Evolutionary conservation across 2,329 filamentous ascomycete species (phyloP), one percentile per base, ranked within the genome.

Genomic region (Raffaelea ambrosiae): DNA sequence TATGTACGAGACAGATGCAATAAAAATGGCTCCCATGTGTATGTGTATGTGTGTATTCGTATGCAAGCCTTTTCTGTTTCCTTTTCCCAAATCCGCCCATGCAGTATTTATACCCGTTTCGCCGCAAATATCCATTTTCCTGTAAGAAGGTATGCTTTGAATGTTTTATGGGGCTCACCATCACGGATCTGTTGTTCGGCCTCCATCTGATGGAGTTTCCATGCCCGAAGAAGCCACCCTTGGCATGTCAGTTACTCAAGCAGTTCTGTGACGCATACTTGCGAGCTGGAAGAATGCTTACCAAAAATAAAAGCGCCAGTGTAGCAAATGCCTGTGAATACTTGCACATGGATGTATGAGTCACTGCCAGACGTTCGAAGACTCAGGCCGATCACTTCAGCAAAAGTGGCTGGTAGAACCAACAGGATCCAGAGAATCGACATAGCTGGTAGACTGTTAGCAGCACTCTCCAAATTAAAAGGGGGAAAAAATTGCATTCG

Each of bases 361-460:
- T 66, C 62, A 0, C 64, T 22, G 35, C 70, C 58, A 14, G 39
- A 16, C 18, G 63, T 55, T 48, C 71, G 68, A 26, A 85, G 72
- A 46, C 76, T 67, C 38, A 86, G 62, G 3, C 73, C 82, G 53
- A 85, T 84, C 2, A 77, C 76, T 54, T 83, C 79, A 35, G 79
- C 74, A 54, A 83, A 88, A 0, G 83, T 87, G 13, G 78, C 77
- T 1, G 86, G 87, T 10, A 88, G 61, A 5, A 84, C 77, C 16
- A 91, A 72, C 5, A 81, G 70, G 22, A 90, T 59, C 86, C 86
- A 91, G 19, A 81, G 75, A 18, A 91, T 71, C 46, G 79, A 86
- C 36, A 91, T 64, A 0, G 69, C 76, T 58, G 35, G 20, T 9
- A n/a, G 41, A n/a, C n/a, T n/a, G 41, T 43, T 31, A 43, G 41